Percentiles rank a stretch among this genome's conserved stretches.
These are phyloP conservation scores for Isochrysis galbana DNA, from an alignment of 78 protist genomes.

Conservation along the genomic window DNA sequence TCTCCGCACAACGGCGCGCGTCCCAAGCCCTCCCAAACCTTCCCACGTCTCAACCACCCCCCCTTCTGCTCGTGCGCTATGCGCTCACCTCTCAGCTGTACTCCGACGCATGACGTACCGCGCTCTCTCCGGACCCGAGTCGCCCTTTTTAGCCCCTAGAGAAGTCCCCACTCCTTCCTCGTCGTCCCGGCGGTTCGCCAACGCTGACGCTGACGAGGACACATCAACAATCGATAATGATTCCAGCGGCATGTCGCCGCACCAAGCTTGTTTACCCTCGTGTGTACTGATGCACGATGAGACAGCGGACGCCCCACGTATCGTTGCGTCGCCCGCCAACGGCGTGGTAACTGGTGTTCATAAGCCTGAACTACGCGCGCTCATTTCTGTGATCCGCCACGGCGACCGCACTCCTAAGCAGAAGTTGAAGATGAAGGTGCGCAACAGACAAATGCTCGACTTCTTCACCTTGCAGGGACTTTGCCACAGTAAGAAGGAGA, in stretches of 20 bases:
- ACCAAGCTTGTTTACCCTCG: no score
- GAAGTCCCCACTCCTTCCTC: no score
- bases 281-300: no score
- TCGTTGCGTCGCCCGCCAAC: background rate
- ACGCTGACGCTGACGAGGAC: no score
- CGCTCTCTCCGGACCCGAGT: background rate
- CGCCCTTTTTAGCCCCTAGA: background rate
- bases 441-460: background rate
- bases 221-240: no score
- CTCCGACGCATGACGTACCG: background rate
- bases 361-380: constrained; percentile 40
- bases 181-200: no score
- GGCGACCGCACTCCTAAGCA: constrained; percentile 73
- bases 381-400: constrained; percentile 52
- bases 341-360: background rate
- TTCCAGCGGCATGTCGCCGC: no score
- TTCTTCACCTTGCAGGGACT: background rate
- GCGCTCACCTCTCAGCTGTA: no score
- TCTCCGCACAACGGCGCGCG: no score
- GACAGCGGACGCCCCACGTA: no score
- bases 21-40: background rate
- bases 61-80: no score
- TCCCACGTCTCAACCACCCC: background rate
- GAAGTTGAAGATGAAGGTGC: constrained; percentile 46
- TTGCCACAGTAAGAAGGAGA: background rate